These are phyloP conservation scores for Hypoxylon sp. DNA, from an alignment of 2,329 filamentous ascomycete species.

Conservation along the genomic window DNA sequence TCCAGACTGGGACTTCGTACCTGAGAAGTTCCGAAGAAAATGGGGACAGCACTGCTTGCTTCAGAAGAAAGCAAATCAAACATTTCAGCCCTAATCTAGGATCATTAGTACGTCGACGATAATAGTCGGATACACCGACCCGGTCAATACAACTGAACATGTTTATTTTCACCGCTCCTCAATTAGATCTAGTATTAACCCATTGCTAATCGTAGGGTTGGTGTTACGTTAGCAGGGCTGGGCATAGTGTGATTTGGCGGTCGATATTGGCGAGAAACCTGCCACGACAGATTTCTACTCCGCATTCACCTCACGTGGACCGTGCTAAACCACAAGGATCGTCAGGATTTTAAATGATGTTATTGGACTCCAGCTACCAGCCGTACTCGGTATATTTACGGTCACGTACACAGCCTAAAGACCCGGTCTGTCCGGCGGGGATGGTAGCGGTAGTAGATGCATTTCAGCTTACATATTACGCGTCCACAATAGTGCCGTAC, in stretches of 20 bases:
- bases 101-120: too few species aligned
- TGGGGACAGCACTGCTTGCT: conserved; percentile 93
- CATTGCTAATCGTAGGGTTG: too few species aligned
- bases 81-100: too few species aligned
- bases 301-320: conserved; percentile 14
- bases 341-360: conserved; percentile 1
- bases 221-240: conserved; percentile 8
- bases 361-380: conserved; percentile 11
- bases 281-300: conserved; percentile 3
- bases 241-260: conserved; percentile 7
- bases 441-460: too few species aligned
- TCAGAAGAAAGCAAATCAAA: conserved; percentile 60
- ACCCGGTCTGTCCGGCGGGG: conserved; percentile 9
- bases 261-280: background rate
- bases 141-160: background rate
- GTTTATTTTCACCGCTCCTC: background rate
- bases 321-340: conserved; percentile 1
- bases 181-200: background rate
- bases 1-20: conserved; percentile 75
- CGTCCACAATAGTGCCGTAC: conserved; percentile 18
- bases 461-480: conserved; percentile 18
- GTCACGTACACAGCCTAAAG: conserved; percentile 14
- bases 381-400: conserved; percentile 11
- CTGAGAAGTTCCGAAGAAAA: conserved; percentile 72
- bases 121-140: too few species aligned